Evolutionary conservation across 2,329 filamentous ascomycete genomes (phyloP).

Genomic region (Cladophialophora psammophila): DNA sequence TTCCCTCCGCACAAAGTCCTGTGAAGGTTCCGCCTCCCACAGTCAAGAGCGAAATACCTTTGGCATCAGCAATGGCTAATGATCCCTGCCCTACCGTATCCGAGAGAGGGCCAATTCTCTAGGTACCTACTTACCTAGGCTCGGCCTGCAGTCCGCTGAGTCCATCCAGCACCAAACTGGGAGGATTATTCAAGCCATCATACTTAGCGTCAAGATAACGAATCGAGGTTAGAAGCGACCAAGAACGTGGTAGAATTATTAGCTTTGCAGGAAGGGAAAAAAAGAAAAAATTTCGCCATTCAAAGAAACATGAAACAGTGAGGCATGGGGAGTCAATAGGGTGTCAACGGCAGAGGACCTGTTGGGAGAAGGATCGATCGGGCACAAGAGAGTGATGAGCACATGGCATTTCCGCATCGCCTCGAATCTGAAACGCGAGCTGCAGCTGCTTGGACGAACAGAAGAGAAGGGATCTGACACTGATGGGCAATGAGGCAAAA

Average conservation of each 20-base stretch:
- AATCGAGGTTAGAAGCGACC: constrained; percentile 22
- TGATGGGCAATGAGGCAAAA: constrained; percentile 22
- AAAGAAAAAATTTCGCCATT: constrained; percentile 9
- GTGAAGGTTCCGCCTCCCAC: constrained; percentile 14
- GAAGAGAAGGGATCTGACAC: constrained; percentile 22
- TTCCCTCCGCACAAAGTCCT: constrained; percentile 34
- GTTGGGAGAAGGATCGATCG: background rate
- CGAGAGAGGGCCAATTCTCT: constrained; percentile 2
- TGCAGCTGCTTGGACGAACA: constrained; percentile 31
- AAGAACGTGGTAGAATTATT: constrained; percentile 22
- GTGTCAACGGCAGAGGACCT: constrained; percentile 19
- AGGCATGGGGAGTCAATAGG: constrained; percentile 13
- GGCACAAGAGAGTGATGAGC: constrained; percentile 28
- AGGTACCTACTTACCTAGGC: background rate
- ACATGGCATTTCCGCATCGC: constrained; percentile 35
- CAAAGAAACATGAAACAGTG: constrained; percentile 12
- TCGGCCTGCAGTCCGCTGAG: constrained; percentile 10
- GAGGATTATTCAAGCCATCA: constrained; percentile 23
- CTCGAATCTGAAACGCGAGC: constrained; percentile 40
- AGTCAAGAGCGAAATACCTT: constrained; percentile 19
- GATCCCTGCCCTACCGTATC: constrained; percentile 1
- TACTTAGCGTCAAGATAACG: constrained; percentile 17
- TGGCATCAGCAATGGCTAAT: constrained; percentile 2
- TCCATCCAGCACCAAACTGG: constrained; percentile 18
- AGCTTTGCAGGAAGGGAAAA: constrained; percentile 8